A percentile compares a stretch with the other conserved stretches of the same genome.
phyloP scores from a whole-genome alignment of 176 grass and related monocot genomes.

The Phoenix roebelenii region DNA sequence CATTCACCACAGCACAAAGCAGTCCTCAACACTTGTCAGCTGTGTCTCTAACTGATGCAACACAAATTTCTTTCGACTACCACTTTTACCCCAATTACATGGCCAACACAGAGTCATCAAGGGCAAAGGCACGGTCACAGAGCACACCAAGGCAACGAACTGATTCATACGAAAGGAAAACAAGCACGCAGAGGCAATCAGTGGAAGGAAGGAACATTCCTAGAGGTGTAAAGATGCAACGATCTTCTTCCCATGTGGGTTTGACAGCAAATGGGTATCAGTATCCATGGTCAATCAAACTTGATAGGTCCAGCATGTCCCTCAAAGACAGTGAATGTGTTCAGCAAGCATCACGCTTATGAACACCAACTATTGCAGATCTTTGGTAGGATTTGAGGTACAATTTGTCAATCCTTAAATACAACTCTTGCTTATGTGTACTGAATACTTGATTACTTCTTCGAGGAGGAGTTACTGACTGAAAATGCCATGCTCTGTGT shows the following conservation, averaged over 20 bases:
- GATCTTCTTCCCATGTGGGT: slow-evolving; percentile 64
- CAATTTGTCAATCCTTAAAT: background rate
- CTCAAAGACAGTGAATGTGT: slow-evolving; percentile 76
- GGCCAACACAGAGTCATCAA: slow-evolving; percentile 5
- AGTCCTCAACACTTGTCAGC: slow-evolving; percentile 21
- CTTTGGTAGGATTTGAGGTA: slow-evolving; percentile 53
- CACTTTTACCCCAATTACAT: slow-evolving; percentile 24
- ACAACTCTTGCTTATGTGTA: too few species aligned
- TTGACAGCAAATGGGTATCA: slow-evolving; percentile 27
- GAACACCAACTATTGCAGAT: slow-evolving; percentile 44
- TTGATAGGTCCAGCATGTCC: slow-evolving; percentile 57
- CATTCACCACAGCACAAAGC: slow-evolving; percentile 22
- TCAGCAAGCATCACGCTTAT: slow-evolving; percentile 74
- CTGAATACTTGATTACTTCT: background rate
- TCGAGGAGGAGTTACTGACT: background rate
- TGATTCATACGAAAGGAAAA: slow-evolving; percentile 51
- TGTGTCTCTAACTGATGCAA: slow-evolving; percentile 10
- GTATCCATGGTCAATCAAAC: slow-evolving; percentile 53
- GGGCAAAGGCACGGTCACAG: slow-evolving; percentile 52
- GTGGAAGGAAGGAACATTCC: slow-evolving; percentile 38
- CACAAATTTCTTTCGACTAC: slow-evolving; percentile 4
- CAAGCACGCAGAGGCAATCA: slow-evolving; percentile 36
- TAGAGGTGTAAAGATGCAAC: slow-evolving; percentile 56
- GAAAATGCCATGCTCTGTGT: background rate
- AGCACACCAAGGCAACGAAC: slow-evolving; percentile 66